Conservation (phyloP, 352 stramenopile genomes). For the Thraustochytrium striatum region DNA sequence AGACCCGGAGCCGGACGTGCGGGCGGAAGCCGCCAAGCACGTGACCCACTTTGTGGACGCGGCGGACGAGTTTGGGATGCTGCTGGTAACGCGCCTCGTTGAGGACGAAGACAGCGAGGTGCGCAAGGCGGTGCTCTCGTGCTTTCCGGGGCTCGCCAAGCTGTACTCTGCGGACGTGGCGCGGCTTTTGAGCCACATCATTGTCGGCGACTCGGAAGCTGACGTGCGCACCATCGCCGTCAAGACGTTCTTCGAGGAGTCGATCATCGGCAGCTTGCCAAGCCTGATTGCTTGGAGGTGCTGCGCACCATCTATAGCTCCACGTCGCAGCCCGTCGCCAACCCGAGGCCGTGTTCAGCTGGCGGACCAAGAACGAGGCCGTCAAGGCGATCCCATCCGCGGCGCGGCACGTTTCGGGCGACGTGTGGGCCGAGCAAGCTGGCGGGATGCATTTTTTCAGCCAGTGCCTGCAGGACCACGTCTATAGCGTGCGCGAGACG, state of each 20-base stretch:
- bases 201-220: not conserved
- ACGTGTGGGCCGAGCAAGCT: conserved; percentile 4
- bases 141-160: not conserved
- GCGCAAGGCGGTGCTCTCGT: not conserved
- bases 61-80: not conserved
- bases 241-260: not conserved
- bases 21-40: conserved; percentile 6
- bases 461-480: not conserved
- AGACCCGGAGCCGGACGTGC: conserved; percentile 31
- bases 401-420: not conserved
- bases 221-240: conserved; percentile 17
- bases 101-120: conserved; percentile 6
- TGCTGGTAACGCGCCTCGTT: conserved; percentile 2
- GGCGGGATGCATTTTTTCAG: conserved; percentile 18
- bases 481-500: not conserved
- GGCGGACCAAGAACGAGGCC: conserved; percentile 25
- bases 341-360: not conserved
- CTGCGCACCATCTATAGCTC: conserved; percentile 3
- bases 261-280: not conserved
- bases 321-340: not conserved
- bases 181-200: conserved; percentile 2
- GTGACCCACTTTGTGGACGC: not conserved
- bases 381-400: not conserved
- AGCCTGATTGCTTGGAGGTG: not conserved
- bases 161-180: not conserved